These are phyloP conservation scores for Nicotiana obtusifolia DNA, from an alignment of 257 asterid genomes.

Conservation along the genomic window DNA sequence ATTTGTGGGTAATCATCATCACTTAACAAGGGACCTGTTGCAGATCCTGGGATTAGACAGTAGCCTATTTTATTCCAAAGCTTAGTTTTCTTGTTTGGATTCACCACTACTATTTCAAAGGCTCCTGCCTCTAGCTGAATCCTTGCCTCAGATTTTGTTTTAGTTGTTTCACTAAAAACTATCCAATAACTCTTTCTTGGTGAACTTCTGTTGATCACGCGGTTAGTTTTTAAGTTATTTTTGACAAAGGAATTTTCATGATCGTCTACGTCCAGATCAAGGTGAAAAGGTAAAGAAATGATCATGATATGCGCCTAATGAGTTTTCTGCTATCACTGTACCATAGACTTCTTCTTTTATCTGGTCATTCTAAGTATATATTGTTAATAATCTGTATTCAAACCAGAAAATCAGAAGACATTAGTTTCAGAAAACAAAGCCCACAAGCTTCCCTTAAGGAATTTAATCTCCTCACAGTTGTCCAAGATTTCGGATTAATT, in stretches of 20 bases:
- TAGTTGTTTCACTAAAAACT: slow-evolving; percentile 22
- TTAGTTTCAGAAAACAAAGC: too few relatives aligned
- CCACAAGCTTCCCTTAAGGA: too few relatives aligned
- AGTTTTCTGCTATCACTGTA: slow-evolving; percentile 47
- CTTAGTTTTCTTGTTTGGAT: slow-evolving; percentile 27
- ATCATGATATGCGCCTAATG: slow-evolving; percentile 46
- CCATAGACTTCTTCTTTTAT: slow-evolving; percentile 47
- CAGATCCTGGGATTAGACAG: slow-evolving; percentile 35
- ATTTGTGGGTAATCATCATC: slow-evolving; percentile 39
- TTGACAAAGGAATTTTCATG: slow-evolving; percentile 46
- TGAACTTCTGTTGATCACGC: neutral
- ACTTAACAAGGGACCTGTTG: slow-evolving; percentile 22
- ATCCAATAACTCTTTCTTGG: slow-evolving; percentile 54
- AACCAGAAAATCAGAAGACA: too few relatives aligned
- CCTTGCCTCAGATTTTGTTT: slow-evolving; percentile 43
- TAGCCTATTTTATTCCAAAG: slow-evolving; percentile 49
- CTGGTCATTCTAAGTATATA: slow-evolving; percentile 39
- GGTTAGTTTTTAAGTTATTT: slow-evolving; percentile 27
- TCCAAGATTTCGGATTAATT: too few relatives aligned
- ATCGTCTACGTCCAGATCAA: slow-evolving; percentile 57
- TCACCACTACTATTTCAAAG: neutral
- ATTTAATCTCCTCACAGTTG: too few relatives aligned
- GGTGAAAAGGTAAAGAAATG: slow-evolving; percentile 47
- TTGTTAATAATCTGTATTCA: too few relatives aligned
- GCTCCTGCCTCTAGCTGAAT: slow-evolving; percentile 25